Conservation (phyloP, 2,329 filamentous ascomycete genomes). For the Scytalidium sp. region DNA sequence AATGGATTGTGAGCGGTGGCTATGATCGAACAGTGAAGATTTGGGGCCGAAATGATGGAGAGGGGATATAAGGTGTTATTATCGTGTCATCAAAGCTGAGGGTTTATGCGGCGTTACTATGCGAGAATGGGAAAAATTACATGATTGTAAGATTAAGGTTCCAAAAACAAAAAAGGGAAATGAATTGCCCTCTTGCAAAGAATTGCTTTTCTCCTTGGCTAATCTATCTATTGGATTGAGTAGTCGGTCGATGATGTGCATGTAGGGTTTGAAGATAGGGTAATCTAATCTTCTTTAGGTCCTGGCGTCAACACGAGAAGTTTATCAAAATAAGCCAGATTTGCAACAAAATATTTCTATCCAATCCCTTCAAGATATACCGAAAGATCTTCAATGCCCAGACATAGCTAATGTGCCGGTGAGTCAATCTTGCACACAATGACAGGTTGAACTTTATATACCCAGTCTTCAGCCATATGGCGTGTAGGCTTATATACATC, state of each 20-base stretch:
- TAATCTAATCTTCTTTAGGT: neutral
- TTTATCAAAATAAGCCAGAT: neutral
- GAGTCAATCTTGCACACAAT: slow-evolving; percentile 16
- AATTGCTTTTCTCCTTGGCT: too few relatives aligned
- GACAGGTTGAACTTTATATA: too few relatives aligned
- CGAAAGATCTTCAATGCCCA: neutral
- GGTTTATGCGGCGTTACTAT: neutral
- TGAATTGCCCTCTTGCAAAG: too few relatives aligned
- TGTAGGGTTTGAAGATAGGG: neutral
- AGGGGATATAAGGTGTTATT: slow-evolving; percentile 39
- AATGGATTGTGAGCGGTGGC: slow-evolving; percentile 92
- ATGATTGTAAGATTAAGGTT: neutral
- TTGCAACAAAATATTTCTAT: neutral
- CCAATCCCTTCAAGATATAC: neutral
- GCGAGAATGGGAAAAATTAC: too few relatives aligned
- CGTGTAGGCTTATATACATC: too few relatives aligned
- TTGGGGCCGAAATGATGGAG: slow-evolving; percentile 82
- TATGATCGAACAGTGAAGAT: slow-evolving; percentile 95
- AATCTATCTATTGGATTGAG: too few relatives aligned
- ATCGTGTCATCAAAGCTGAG: too few relatives aligned
- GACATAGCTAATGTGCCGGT: too few relatives aligned
- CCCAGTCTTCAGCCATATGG: too few relatives aligned
- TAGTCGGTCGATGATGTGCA: neutral
- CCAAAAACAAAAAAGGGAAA: neutral
- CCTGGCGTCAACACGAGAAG: too few relatives aligned